Evolutionary conservation across 352 stramenopile species (phyloP).

Genomic region (Phytophthora sansomeana): DNA sequence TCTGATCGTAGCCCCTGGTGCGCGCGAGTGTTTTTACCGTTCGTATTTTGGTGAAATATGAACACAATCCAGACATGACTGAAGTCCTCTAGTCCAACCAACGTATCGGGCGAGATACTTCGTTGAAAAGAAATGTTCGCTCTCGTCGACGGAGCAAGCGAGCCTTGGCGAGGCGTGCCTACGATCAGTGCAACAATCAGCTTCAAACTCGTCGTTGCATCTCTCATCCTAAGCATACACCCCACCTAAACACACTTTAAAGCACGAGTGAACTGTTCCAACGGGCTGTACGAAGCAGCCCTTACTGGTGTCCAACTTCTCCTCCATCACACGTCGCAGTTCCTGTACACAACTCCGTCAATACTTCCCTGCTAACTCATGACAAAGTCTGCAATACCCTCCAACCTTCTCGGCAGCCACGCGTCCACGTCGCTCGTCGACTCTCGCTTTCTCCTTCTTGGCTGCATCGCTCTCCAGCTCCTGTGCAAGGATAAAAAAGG

Average conservation of each 20-base stretch:
- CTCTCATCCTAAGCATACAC: background rate
- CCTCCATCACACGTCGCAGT: conserved; percentile 71
- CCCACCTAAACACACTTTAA: conserved; percentile 66
- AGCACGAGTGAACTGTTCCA: conserved; percentile 81
- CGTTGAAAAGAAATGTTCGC: conserved; percentile 82
- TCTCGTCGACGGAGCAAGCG: conserved; percentile 74
- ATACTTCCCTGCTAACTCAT: background rate
- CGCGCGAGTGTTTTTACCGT: conserved; percentile 79
- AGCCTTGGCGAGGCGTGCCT: conserved; percentile 87
- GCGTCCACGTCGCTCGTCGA: conserved; percentile 68
- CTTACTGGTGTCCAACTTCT: conserved; percentile 80
- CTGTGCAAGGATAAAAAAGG: conserved; percentile 23
- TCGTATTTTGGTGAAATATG: conserved; percentile 92
- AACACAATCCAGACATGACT: conserved; percentile 92
- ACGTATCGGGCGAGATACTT: conserved; percentile 78
- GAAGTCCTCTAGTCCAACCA: conserved; percentile 78
- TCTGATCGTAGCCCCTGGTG: conserved; percentile 70
- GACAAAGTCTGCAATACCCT: background rate
- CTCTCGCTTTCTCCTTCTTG: conserved; percentile 64
- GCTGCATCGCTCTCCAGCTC: conserved; percentile 44
- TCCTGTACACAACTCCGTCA: conserved; percentile 50
- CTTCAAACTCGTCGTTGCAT: background rate
- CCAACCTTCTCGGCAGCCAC: conserved; percentile 72
- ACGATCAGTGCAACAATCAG: conserved; percentile 7
- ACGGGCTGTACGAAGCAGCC: conserved; percentile 84